Evolutionary conservation across 148 eudicot species (phyloP).

Genomic region (Pharnaceum exiguum): DNA sequence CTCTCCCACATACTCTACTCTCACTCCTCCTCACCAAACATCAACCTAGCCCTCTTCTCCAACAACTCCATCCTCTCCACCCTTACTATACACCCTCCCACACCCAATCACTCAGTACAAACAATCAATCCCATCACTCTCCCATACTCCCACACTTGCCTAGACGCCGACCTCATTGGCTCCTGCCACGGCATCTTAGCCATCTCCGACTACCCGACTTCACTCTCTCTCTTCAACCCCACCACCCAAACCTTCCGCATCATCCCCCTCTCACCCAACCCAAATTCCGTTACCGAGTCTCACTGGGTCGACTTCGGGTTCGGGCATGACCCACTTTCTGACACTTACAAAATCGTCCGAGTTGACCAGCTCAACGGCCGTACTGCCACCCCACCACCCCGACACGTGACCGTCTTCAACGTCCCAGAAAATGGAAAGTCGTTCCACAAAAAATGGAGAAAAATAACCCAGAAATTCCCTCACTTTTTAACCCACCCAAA

Average conservation of each 20-base stretch:
- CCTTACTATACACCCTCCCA: neutral
- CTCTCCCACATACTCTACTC: too few species aligned
- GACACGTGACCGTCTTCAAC: too few species aligned
- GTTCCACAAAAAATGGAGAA: too few species aligned
- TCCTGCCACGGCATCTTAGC: conserved; percentile 6
- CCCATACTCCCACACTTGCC: neutral
- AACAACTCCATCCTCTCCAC: neutral
- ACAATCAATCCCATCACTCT: neutral
- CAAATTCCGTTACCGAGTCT: neutral
- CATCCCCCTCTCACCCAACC: neutral
- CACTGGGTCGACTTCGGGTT: conserved; percentile 6
- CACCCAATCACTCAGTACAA: neutral
- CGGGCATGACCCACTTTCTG: neutral
- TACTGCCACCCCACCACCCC: neutral
- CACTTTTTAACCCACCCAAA: conserved; percentile 3
- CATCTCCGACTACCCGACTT: neutral
- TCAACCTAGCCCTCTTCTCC: conserved; percentile 1
- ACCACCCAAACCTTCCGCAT: neutral
- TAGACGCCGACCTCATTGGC: neutral
- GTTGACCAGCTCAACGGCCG: conserved; percentile 1
- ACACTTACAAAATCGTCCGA: neutral
- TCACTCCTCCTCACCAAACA: too few species aligned
- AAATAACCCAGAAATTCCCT: neutral
- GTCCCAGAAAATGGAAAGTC: too few species aligned
- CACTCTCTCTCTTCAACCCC: neutral